Percentiles rank a stretch among this genome's conserved stretches.
These are phyloP conservation scores for Blumeriella jaapii DNA, from an alignment of 2,329 filamentous ascomycete genomes.

Conservation along the genomic window DNA sequence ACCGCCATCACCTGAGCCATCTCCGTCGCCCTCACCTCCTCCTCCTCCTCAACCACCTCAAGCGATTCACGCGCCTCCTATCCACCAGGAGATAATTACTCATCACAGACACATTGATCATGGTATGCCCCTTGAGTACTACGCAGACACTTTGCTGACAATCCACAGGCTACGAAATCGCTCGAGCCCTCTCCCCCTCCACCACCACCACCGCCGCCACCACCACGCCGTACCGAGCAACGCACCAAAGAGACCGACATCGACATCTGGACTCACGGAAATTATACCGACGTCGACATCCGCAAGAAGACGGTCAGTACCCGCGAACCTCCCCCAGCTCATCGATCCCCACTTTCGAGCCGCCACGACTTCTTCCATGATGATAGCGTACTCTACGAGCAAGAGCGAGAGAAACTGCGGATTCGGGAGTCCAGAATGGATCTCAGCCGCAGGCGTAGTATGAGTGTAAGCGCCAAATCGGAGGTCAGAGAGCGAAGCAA, in stretches of 20 bases:
- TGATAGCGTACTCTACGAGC: constrained; percentile 55
- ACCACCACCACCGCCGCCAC: constrained; percentile 26
- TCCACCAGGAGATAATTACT: constrained; percentile 81
- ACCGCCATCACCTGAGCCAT: constrained; percentile 14
- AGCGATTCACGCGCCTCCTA: constrained; percentile 60
- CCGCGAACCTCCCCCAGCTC: constrained; percentile 14
- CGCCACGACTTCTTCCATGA: constrained; percentile 39
- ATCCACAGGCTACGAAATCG: constrained; percentile 23
- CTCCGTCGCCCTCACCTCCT: constrained; percentile 22
- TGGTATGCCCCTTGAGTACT: constrained; percentile 39
- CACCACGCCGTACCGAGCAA: constrained; percentile 19
- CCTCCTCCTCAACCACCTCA: constrained; percentile 39
- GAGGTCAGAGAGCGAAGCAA: constrained; percentile 9
- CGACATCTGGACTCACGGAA: constrained; percentile 44
- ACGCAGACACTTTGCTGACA: constrained; percentile 10
- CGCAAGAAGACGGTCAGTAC: constrained; percentile 11
- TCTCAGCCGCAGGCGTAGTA: constrained; percentile 19
- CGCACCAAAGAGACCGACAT: constrained; percentile 42
- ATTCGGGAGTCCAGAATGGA: constrained; percentile 28
- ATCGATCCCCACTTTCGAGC: too few relatives aligned
- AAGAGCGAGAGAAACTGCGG: constrained; percentile 22
- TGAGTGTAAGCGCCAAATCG: constrained; percentile 22
- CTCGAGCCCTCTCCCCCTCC: constrained; percentile 15
- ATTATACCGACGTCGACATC: constrained; percentile 48
- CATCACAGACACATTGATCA: constrained; percentile 74